phyloP scores from a whole-genome alignment of 1,284 basidiomycete genomes.

The Apiotrichum porosum region DNA sequence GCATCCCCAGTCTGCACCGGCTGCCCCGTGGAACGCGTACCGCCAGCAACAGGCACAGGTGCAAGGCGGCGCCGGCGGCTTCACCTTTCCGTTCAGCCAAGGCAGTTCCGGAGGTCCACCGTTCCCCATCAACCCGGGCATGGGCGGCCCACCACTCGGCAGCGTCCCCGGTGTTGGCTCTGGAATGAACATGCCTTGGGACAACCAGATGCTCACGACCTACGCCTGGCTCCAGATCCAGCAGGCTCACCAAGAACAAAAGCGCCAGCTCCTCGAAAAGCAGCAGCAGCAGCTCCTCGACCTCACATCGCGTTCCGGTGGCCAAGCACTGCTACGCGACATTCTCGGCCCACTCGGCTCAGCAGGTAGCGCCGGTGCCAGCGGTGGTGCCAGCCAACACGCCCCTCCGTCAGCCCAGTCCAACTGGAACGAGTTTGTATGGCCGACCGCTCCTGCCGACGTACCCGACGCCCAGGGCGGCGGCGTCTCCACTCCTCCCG shows the following conservation, averaged over 20 bases:
- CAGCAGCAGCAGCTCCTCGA: constrained; percentile 42
- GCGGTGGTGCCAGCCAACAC: background rate
- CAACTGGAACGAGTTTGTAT: constrained; percentile 13
- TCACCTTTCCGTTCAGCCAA: constrained; percentile 1
- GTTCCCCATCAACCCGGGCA: background rate
- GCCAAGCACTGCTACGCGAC: constrained; percentile 12
- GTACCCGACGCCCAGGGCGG: background rate
- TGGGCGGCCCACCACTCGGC: background rate
- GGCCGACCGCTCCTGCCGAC: constrained; percentile 11
- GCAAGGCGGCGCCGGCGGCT: background rate
- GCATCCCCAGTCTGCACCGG: background rate
- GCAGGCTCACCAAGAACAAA: constrained; percentile 45
- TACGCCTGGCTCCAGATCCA: constrained; percentile 46
- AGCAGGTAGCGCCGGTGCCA: background rate
- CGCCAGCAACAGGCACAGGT: background rate
- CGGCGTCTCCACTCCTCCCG: constrained; percentile 11
- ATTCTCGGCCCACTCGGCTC: constrained; percentile 7
- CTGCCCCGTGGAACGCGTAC: constrained; percentile 3
- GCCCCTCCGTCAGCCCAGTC: background rate
- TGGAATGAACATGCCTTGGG: constrained; percentile 26
- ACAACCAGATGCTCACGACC: constrained; percentile 31
- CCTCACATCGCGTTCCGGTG: constrained; percentile 16
- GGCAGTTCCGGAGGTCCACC: background rate
- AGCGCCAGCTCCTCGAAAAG: constrained; percentile 36
- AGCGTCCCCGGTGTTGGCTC: background rate